These are phyloP conservation scores for Coemansia asiatica DNA, from an alignment of 192 early-diverging fungal species.

Conservation along the genomic window DNA sequence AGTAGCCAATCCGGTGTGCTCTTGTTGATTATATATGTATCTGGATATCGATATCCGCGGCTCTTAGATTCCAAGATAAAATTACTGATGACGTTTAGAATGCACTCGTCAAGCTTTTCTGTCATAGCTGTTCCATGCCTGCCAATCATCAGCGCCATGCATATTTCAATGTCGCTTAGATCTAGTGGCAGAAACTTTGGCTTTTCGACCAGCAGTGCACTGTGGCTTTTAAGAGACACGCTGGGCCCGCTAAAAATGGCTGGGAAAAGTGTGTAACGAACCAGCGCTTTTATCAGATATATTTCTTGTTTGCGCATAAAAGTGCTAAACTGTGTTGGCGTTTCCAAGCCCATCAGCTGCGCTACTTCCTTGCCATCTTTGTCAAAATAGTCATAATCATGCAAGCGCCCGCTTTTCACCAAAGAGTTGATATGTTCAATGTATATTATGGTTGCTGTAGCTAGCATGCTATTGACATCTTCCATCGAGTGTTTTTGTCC, in stretches of 20 bases:
- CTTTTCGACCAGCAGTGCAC: neutral
- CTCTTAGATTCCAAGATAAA: neutral
- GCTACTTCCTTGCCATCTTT: neutral
- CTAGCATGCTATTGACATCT: neutral
- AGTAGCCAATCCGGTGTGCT: neutral
- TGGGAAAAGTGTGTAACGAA: constrained; percentile 2
- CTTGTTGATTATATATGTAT: neutral
- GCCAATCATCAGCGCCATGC: neutral
- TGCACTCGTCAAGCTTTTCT: neutral
- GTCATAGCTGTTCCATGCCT: neutral
- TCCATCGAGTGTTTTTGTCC: neutral
- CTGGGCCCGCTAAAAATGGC: neutral
- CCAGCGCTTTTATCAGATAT: neutral
- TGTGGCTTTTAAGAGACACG: neutral
- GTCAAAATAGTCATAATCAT: neutral
- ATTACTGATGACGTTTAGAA: neutral
- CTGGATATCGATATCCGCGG: neutral
- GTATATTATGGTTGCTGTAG: neutral
- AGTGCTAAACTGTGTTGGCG: neutral
- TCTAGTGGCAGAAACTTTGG: neutral
- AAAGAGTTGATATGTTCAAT: neutral
- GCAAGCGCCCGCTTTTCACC: neutral
- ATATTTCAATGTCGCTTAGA: neutral
- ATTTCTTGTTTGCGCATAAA: neutral
- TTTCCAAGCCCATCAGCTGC: neutral